Base-by-base conservation (phyloP, 352 stramenopile genomes). In the Globisporangium apiculatum region DNA sequence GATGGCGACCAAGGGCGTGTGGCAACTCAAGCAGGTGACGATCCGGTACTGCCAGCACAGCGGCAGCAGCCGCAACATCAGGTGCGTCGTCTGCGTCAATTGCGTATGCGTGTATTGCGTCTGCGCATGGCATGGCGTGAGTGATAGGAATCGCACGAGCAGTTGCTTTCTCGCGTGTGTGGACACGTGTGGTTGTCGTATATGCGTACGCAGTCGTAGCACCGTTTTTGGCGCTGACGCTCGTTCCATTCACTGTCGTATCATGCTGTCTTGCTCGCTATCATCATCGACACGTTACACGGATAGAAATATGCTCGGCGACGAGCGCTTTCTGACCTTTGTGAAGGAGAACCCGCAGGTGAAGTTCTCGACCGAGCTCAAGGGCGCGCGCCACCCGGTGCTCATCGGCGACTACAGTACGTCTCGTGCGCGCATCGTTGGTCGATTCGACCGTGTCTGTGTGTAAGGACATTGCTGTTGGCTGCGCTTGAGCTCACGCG, bases 331-430 rank as follows among this genome's bases (percentile, higher is more conserved):
- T 67, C 64, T 90, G 40, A 70, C 79, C 48, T 93, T 95, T 58
- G 86, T 95, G 48, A 81, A 89, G 65, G 83, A 91, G 59, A 95
- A 95, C 64, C 86, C 86, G 55, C 86, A 95, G 70, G 76, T 95
- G 57, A 71, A 72, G 38, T 95, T 95, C 53, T 58, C 84, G 68
- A 95, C 86, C 37, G 69, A 95, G 65, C 68, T 95, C 66, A 93
- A 95, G 73, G 80, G 83, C 35, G 83, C 81, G 15, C 75, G 69
- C 54, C 86, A 95, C 71, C 86, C 86, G 8, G 70, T 95, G 15
- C 50, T 95, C 31, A 78, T 95, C 50, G 86, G 86, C 60, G 81
- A 93, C 61, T 95, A 95, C 71, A 83, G 83, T 94, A 61, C 55
- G 64, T 68, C 35, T 7, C n/a, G 11, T 9, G 12, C 8, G 9